Conservation (phyloP, 352 stramenopile genomes). For the Phytophthora agathidicida region DNA sequence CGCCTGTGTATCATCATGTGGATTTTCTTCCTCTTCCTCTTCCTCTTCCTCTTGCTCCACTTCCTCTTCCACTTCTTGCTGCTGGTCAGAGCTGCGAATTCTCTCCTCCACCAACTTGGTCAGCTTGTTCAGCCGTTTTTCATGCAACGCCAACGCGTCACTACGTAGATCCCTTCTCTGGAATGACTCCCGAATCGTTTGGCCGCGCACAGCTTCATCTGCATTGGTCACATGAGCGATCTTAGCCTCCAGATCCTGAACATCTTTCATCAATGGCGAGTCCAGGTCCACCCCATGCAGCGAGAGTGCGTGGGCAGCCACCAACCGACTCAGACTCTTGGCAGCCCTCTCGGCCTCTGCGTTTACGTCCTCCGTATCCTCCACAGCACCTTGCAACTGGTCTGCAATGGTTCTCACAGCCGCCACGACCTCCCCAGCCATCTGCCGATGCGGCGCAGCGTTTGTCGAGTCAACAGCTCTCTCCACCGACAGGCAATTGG, state of each 20-base stretch:
- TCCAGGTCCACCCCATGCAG: slow-evolving; percentile 47
- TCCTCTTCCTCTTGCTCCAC: too few relatives aligned
- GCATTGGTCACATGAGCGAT: slow-evolving; percentile 42
- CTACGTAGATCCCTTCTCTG: slow-evolving; percentile 76
- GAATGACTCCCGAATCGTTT: slow-evolving; percentile 83
- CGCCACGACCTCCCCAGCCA: slow-evolving; percentile 52
- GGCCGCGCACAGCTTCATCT: slow-evolving; percentile 65
- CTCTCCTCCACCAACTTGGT: slow-evolving; percentile 46
- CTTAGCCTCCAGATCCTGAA: slow-evolving; percentile 58
- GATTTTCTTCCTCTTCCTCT: slow-evolving; percentile 21
- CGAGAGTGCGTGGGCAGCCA: slow-evolving; percentile 54
- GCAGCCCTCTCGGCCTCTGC: slow-evolving; percentile 41
- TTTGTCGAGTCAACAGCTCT: slow-evolving; percentile 27
- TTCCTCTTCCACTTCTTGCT: slow-evolving; percentile 23
- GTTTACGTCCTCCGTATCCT: slow-evolving; percentile 36
- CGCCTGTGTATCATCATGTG: slow-evolving; percentile 15
- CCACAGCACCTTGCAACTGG: slow-evolving; percentile 20
- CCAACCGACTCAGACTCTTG: slow-evolving; percentile 54
- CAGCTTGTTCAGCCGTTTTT: slow-evolving; percentile 46
- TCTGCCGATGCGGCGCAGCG: slow-evolving; percentile 35
- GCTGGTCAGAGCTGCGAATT: slow-evolving; percentile 44
- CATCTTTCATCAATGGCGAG: slow-evolving; percentile 50
- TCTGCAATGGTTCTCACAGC: slow-evolving; percentile 39
- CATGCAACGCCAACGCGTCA: slow-evolving; percentile 64
- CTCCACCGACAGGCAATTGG: slow-evolving; percentile 66